Evolutionary conservation across 2,329 filamentous ascomycete species (phyloP).

Genomic region (Leptosphaerulina australis): DNA sequence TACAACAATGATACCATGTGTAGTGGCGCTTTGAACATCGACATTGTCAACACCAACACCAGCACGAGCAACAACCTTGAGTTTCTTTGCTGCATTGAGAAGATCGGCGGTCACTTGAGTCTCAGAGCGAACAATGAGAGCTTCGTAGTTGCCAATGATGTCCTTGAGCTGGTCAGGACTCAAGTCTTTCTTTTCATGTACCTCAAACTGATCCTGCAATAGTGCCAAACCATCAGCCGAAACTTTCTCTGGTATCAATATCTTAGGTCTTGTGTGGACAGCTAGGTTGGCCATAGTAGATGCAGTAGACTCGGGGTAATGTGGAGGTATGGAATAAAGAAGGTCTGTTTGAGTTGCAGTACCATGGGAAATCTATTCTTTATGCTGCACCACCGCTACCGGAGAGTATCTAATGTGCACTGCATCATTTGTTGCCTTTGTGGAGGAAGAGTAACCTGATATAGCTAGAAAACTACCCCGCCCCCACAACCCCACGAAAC

Average conservation of each 20-base stretch:
- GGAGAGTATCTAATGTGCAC: conserved; percentile 19
- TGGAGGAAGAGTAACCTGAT: conserved; percentile 29
- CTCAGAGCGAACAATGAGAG: conserved; percentile 79
- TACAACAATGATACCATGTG: conserved; percentile 76
- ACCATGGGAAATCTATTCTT: conserved; percentile 8
- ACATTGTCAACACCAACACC: conserved; percentile 85
- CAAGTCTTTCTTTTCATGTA: conserved; percentile 70
- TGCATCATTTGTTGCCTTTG: conserved; percentile 35
- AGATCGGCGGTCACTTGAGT: conserved; percentile 77
- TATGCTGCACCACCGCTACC: conserved; percentile 34
- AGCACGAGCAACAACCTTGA: conserved; percentile 79
- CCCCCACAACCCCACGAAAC: too few relatives aligned
- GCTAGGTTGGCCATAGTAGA: conserved; percentile 41
- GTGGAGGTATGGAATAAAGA: neutral
- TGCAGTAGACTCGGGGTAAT: neutral
- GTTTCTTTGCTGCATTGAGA: conserved; percentile 67
- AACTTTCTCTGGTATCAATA: conserved; percentile 80
- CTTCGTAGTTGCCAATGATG: conserved; percentile 75
- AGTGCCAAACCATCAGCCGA: conserved; percentile 78
- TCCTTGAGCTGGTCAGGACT: conserved; percentile 66
- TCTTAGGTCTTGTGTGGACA: conserved; percentile 51
- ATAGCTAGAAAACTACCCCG: conserved; percentile 37
- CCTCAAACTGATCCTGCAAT: conserved; percentile 69
- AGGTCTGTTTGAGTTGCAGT: neutral
- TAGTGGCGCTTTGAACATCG: conserved; percentile 73